Evolutionary conservation across 768 basidiomycete genomes (phyloP), one percentile per base, ranked within the genome.

Genomic region (Amanita rubescens): DNA sequence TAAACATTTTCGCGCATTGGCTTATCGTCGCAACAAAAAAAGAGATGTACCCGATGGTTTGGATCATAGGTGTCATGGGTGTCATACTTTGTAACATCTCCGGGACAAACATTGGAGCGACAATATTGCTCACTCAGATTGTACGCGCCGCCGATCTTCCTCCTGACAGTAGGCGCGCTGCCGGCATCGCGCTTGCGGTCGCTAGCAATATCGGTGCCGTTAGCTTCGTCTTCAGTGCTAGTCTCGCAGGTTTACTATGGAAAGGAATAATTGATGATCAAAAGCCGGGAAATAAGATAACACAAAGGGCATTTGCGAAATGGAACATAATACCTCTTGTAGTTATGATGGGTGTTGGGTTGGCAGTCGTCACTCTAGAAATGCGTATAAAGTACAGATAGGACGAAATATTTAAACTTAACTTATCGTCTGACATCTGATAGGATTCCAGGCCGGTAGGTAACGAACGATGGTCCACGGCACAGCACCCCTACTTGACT

Each of bases 141-240:
- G 75, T 90, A 6, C 81, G 80, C 39, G 76, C 75, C 1, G 74
- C 80, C 1, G 61, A 64, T 19, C 66, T 78, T 3, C 64, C 71
- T 17, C 51, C 60, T 5, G 59, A 65, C 54, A 69, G 61, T 43
- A 57, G 66, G n/a, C 75, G 79, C 15, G 83, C 79, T 0, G 85
- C 83, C 1, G 82, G 79, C 0, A 78, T 84, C 45, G 79, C 91
- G 0, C 77, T 96, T 11, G 94, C 93, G 6, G 76, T 96, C 0
- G 87, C 88, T 2, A 87, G 83, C 52, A 96, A 96, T 67, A 85
- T 91, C 32, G 94, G 94, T 11, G 94, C 94, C 1, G 87, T 94
- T 59, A 87, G 84, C 57, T 85, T 90, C 63, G 89, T 90, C 8
- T 94, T 94, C 63, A 85, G 86, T 5, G 90, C 90, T 0, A 90